These are phyloP conservation scores for Sporopachydermia cereana DNA, from an alignment of 1,139 yeast species.

Conservation along the genomic window DNA sequence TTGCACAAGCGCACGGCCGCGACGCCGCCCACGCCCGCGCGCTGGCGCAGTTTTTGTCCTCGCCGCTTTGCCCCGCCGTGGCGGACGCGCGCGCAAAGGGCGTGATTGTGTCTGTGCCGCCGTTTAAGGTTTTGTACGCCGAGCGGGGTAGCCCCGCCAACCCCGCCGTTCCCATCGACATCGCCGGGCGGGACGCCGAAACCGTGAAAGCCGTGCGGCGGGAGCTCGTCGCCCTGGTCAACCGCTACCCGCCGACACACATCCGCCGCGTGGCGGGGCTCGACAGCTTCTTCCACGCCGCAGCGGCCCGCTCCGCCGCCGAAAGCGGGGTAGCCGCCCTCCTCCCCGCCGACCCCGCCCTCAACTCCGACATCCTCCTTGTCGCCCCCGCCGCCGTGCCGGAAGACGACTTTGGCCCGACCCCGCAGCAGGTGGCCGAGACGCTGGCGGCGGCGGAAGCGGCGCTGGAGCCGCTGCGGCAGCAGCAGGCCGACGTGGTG, in stretches of 20 bases:
- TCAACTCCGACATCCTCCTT: constrained; percentile 31
- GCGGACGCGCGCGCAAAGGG: constrained; percentile 26
- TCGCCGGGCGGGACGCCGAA: constrained; percentile 33
- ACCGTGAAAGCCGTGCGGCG: constrained; percentile 46
- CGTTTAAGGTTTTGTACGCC: constrained; percentile 26
- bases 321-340: constrained; percentile 43
- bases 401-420: constrained; percentile 41
- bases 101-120: constrained; percentile 48
- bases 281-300: constrained; percentile 47
- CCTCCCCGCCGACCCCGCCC: constrained; percentile 33
- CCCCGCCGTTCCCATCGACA: constrained; percentile 29
- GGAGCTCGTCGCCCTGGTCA: constrained; percentile 61
- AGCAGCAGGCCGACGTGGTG: constrained; percentile 42
- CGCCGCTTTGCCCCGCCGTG: constrained; percentile 32
- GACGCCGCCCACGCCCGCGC: constrained; percentile 64
- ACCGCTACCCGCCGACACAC: constrained; percentile 57
- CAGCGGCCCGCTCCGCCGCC: constrained; percentile 34
- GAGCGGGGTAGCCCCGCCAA: constrained; percentile 22
- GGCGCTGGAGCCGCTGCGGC: constrained; percentile 45
- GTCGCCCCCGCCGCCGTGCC: constrained; percentile 24
- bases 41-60: constrained; percentile 53
- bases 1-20: constrained; percentile 81
- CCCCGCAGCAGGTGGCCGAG: constrained; percentile 34
- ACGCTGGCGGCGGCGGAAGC: constrained; percentile 37
- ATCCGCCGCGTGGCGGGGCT: constrained; percentile 52